A percentile compares a stretch with the other conserved stretches of the same genome.
phyloP scores from a whole-genome alignment of 1,139 yeast species.

The Debaryomycetaceae sp. region DNA sequence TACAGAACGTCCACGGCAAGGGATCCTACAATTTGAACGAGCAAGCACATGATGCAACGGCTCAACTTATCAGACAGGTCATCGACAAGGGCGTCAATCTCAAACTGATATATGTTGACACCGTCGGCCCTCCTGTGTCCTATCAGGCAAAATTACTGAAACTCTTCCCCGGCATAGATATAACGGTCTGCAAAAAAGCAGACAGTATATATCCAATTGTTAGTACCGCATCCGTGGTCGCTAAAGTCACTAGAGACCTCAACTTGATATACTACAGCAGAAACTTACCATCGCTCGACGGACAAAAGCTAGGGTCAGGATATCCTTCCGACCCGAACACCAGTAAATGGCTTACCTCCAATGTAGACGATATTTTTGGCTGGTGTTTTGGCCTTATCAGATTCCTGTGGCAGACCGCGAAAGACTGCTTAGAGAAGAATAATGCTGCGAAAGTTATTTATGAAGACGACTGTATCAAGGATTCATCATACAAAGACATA shows the following conservation, averaged over 20 bases:
- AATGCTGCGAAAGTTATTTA: conserved; percentile 43
- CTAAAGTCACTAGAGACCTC: conserved; percentile 90
- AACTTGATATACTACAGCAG: conserved; percentile 43
- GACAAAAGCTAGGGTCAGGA: conserved; percentile 71
- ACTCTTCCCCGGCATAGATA: conserved; percentile 65
- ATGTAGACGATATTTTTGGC: conserved; percentile 75
- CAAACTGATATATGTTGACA: conserved; percentile 78
- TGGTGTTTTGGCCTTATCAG: conserved; percentile 77
- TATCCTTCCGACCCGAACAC: conserved; percentile 94
- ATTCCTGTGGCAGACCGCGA: conserved; percentile 93
- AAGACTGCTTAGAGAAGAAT: conserved; percentile 58
- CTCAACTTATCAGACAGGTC: conserved; percentile 62
- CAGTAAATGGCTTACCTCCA: conserved; percentile 58
- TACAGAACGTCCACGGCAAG: conserved; percentile 50
- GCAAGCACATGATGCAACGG: conserved; percentile 95
- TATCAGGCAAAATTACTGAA: conserved; percentile 73
- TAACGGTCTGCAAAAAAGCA: conserved; percentile 93
- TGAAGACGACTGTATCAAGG: conserved; percentile 34
- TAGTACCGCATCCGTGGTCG: conserved; percentile 94
- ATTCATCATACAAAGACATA: conserved; percentile 31
- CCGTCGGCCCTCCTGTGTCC: conserved; percentile 90
- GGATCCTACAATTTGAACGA: conserved; percentile 79
- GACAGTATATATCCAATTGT: conserved; percentile 93
- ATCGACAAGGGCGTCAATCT: conserved; percentile 60
- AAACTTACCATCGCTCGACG: conserved; percentile 18